Evolutionary conservation across 371 early-diverging fungal genomes (phyloP).

Genomic region (Mucor saturninus): DNA sequence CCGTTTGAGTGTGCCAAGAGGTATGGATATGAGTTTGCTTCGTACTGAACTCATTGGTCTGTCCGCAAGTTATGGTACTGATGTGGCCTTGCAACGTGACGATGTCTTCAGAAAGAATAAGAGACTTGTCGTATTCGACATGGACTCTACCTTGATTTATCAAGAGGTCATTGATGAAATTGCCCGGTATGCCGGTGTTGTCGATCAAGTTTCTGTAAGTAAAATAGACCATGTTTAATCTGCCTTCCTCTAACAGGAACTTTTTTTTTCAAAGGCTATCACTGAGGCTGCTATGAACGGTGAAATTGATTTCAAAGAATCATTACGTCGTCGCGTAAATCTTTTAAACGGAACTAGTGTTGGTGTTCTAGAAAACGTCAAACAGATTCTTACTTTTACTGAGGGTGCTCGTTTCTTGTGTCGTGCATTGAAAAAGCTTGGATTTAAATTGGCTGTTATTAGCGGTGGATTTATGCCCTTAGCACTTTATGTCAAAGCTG

Average conservation of each 20-base stretch:
- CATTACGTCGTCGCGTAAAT: slow-evolving; percentile 84
- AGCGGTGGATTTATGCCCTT: slow-evolving; percentile 96
- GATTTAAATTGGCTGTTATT: slow-evolving; percentile 93
- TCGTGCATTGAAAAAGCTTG: slow-evolving; percentile 85
- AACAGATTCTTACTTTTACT: slow-evolving; percentile 79
- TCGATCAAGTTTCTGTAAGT: slow-evolving; percentile 88
- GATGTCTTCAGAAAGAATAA: slow-evolving; percentile 90
- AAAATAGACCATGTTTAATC: not conserved
- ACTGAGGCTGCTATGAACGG: slow-evolving; percentile 97
- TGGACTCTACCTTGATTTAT: slow-evolving; percentile 97
- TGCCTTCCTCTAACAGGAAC: not conserved
- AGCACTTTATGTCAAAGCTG: slow-evolving; percentile 86
- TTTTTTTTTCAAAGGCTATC: slow-evolving; percentile 63
- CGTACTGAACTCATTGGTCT: slow-evolving; percentile 74
- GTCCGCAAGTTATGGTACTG: slow-evolving; percentile 71
- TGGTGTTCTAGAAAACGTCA: slow-evolving; percentile 77
- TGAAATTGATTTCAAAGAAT: slow-evolving; percentile 94
- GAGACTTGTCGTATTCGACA: slow-evolving; percentile 96
- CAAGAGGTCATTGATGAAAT: slow-evolving; percentile 99
- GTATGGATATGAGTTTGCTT: slow-evolving; percentile 63
- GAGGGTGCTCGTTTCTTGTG: slow-evolving; percentile 92
- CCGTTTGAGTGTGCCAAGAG: slow-evolving; percentile 74
- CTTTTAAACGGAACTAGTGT: slow-evolving; percentile 90
- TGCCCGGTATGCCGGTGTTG: slow-evolving; percentile 89
- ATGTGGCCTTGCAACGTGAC: slow-evolving; percentile 87